Evolutionary conservation across 192 early-diverging fungal genomes (phyloP).

Genomic region (Coemansia sp.): DNA sequence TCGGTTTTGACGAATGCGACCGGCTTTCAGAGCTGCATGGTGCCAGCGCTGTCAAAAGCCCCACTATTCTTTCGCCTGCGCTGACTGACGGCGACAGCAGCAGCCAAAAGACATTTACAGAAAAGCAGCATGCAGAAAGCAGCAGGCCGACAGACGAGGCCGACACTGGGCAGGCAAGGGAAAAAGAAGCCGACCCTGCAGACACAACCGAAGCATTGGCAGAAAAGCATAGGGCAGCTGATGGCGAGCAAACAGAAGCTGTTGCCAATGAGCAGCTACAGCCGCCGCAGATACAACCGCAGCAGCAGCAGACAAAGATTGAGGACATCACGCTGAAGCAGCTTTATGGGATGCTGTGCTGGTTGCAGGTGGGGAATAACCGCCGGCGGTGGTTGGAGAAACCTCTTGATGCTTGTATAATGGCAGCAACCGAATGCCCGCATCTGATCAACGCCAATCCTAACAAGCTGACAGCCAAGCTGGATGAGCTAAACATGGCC

Average conservation of each 20-base stretch:
- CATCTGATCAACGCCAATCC: constrained; percentile 20
- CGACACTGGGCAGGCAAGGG: background rate
- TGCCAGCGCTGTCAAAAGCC: constrained; percentile 2
- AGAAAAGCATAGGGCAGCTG: background rate
- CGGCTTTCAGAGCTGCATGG: background rate
- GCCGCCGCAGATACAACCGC: background rate
- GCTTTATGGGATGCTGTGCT: constrained; percentile 47
- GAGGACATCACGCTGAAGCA: constrained; percentile 28
- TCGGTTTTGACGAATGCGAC: constrained; percentile 3
- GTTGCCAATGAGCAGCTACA: background rate
- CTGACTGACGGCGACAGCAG: constrained; percentile 1
- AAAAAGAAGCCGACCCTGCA: background rate
- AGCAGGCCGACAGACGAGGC: background rate
- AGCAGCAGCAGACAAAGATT: background rate
- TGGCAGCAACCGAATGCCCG: constrained; percentile 23
- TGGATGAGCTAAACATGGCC: constrained; percentile 13
- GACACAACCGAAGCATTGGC: background rate
- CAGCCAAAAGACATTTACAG: background rate
- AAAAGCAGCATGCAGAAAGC: background rate
- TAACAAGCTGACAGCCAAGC: constrained; percentile 8
- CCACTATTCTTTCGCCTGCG: constrained; percentile 1
- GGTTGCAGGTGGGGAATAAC: constrained; percentile 31
- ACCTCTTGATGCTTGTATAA: constrained; percentile 21
- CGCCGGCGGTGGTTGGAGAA: constrained; percentile 18
- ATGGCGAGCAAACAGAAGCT: too few species aligned